Evolutionary conservation across 805 yeast species (phyloP), one percentile per base, ranked within the genome.

Genomic region (Zygosaccharomyces bailii): DNA sequence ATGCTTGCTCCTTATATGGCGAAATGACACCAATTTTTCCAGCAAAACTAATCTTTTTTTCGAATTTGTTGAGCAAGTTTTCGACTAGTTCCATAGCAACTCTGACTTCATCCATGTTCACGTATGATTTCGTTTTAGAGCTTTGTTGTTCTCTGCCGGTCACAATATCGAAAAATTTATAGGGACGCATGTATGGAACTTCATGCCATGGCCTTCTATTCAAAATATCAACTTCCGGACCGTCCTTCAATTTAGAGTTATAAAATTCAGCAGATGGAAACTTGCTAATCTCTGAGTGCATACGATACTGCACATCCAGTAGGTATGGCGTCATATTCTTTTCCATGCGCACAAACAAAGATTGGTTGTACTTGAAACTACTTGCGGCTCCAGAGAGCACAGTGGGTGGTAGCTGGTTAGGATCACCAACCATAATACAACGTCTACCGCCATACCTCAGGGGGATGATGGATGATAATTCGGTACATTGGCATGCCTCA

Each of bases 351-450:
- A 91, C 98, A 65, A 93, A 93, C 58, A 93, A 71, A 60, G 95
- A 85, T 64, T 91, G 96, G 51, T 91, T 96, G 59, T 93, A 93
- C 34, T 79, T 78, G 54, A 73, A 77, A 4, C 78, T 71, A 1
- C 95, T 83, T 1, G 99, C 98, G 10, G 80, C 83, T 54, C 85
- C 89, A 0, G 97, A 91, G 14, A 93, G 67, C 8, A 91, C 98
- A 0, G 99, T 91, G 0, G 99, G 99, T 0, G 99, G 99, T 50
- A 93, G 74, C 68, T 93, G 99, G 61, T 93, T 90, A 2, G 98
- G 98, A 69, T 93, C 99, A 63, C 99, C 99, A 36, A 93, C 99
- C 95, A 93, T 85, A 39, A 93, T 84, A 68, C 98, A 91, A 44
- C 81, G 79, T 48, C 75, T 81, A 56, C 95, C 86, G 1, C 98